phyloP scores from a whole-genome alignment of 2,329 filamentous ascomycete genomes.

The Colletotrichum neosansevieriae region DNA sequence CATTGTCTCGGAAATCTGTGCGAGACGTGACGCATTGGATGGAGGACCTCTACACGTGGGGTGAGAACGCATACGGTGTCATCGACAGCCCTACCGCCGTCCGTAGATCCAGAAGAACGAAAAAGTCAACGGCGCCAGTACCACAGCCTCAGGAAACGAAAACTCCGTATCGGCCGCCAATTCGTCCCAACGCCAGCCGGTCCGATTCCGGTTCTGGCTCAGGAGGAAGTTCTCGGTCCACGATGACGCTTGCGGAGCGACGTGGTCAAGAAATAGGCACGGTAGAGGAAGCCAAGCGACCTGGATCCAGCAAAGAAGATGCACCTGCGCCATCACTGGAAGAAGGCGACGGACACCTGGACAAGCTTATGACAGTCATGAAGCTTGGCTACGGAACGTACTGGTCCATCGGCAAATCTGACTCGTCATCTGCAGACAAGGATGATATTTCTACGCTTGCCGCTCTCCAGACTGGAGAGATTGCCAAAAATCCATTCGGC shows the following conservation, averaged over 20 bases:
- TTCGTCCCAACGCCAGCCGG: constrained; percentile 8
- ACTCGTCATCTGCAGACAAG: constrained; percentile 17
- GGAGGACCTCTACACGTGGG: constrained; percentile 87
- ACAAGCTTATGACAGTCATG: constrained; percentile 72
- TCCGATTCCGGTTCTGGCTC: constrained; percentile 32
- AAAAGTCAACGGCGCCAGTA: constrained; percentile 43
- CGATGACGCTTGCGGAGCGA: constrained; percentile 37
- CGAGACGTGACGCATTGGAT: constrained; percentile 85
- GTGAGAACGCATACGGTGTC: constrained; percentile 86
- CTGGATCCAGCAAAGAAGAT: background rate
- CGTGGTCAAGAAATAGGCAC: constrained; percentile 39
- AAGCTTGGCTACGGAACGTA: constrained; percentile 77
- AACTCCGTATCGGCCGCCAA: constrained; percentile 1
- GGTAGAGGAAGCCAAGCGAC: constrained; percentile 33
- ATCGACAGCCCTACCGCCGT: constrained; percentile 80
- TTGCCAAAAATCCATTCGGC: constrained; percentile 9
- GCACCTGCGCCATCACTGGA: constrained; percentile 33
- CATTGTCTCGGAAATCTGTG: constrained; percentile 77
- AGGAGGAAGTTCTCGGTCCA: constrained; percentile 29
- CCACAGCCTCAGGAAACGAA: background rate
- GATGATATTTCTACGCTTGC: constrained; percentile 18
- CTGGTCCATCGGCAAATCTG: constrained; percentile 58
- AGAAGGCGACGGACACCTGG: constrained; percentile 56
- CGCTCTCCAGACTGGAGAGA: constrained; percentile 6
- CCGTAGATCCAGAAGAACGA: constrained; percentile 61